Base-by-base conservation (phyloP, 352 stramenopile species). In the Phytophthora agathidicida region DNA sequence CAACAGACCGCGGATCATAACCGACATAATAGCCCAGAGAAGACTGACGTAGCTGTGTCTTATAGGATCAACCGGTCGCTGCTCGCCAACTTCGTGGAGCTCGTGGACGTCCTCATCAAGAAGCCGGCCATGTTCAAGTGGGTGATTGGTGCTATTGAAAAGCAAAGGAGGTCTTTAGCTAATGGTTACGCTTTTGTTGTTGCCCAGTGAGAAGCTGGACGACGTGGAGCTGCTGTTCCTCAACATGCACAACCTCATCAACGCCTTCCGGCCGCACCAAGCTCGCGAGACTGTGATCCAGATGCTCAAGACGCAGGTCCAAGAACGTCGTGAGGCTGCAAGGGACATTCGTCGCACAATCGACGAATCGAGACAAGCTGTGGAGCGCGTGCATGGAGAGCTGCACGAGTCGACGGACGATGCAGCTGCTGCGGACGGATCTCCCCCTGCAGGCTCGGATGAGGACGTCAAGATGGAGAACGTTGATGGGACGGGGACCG, bases 231-330 rank as follows among this genome's bases (percentile, higher is more conserved):
- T 89, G 56, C 76, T 95, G 22, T 93, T 95, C 52, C 71, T 95
- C 47, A 95, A 95, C 68, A 88, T 95, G 83, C 86, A 95, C 80
- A 95, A 95, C 65, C 76, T 93, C 54, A 95, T 95, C 65, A 95
- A 95, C 68, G 67, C 82, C 27, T 95, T 93, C 70, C 80, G 86
- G 16, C 86, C 86, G 38, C 86, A 95, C 52, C 83, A 95, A 50
- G 81, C 83, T n/a, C 78, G 86, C 3, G 86, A 95, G 65, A 91
- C 73, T 11, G 86, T 93, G 49, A 84, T 95, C 36, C 70, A 93
- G 60, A 89, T 93, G 82, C 82, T 95, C 32, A 75, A 86, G 59
- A 70, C 65, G 11, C 80, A 95, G 66, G 84, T 95, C 23, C 73
- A 93, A 38, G 75, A 91, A 37, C 83, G 83, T 17, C 80, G 80